Percentiles rank a stretch among this genome's conserved stretches.
These are phyloP conservation scores for Podaxis sp. DNA, from an alignment of 768 basidiomycete species.

Conservation along the genomic window DNA sequence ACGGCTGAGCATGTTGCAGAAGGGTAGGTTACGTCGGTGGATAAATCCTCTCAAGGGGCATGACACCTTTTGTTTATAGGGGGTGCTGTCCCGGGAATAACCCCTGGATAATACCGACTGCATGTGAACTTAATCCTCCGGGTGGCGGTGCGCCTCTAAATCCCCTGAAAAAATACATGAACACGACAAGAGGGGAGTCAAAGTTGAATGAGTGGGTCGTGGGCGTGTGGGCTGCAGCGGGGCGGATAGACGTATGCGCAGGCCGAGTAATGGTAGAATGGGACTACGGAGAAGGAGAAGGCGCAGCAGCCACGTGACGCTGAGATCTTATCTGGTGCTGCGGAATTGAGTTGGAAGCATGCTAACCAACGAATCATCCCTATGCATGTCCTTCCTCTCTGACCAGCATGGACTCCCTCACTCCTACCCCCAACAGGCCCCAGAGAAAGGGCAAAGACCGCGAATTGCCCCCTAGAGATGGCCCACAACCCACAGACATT, in stretches of 20 bases:
- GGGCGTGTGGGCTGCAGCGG: background rate
- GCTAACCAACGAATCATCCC: conserved; percentile 2
- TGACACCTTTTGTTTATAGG: conserved; percentile 1
- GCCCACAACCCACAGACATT: conserved; percentile 40
- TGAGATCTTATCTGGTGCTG: conserved; percentile 14
- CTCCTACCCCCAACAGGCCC: conserved; percentile 15
- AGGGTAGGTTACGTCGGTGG: background rate
- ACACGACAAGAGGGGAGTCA: background rate
- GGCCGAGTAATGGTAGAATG: background rate
- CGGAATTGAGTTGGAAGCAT: conserved; percentile 11
- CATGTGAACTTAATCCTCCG: background rate
- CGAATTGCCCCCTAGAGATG: conserved; percentile 23
- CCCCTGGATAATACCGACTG: conserved; percentile 5
- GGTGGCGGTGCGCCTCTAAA: conserved; percentile 4
- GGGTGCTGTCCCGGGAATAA: conserved; percentile 5
- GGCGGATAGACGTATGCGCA: background rate
- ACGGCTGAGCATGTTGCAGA: background rate
- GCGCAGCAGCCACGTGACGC: conserved; percentile 12
- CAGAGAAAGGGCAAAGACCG: conserved; percentile 40
- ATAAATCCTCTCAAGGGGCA: conserved; percentile 6
- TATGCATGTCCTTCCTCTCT: conserved; percentile 15
- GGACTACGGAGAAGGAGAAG: conserved; percentile 6
- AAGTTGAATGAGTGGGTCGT: background rate
- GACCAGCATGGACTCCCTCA: conserved; percentile 14
- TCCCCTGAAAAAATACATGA: background rate